Evolutionary conservation across 345 rosid species (phyloP).

Genomic region (Crucihimalaya himalaica): DNA sequence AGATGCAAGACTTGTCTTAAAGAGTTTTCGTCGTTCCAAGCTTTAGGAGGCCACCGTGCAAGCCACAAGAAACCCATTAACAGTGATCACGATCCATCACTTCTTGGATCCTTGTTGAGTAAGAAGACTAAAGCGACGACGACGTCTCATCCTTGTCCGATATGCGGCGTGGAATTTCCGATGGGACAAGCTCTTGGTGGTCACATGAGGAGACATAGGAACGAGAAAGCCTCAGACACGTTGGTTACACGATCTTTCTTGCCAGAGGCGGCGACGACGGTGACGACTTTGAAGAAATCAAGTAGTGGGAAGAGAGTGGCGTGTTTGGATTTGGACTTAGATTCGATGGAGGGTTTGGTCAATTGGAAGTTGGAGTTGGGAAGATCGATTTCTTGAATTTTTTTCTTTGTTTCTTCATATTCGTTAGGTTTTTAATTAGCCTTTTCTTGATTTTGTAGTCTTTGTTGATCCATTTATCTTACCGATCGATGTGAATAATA

Average conservation of each 20-base stretch:
- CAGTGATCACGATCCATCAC: conserved; percentile 33
- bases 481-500: not conserved
- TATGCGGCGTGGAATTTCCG: conserved; percentile 64
- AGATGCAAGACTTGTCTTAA: conserved; percentile 68
- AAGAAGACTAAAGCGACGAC: conserved; percentile 36
- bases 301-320: conserved; percentile 32
- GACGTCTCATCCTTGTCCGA: conserved; percentile 61
- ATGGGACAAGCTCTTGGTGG: conserved; percentile 91
- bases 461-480: not conserved
- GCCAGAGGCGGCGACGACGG: conserved; percentile 28
- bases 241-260: conserved; percentile 41
- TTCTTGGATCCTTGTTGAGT: conserved; percentile 6
- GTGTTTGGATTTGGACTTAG: conserved; percentile 26
- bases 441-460: not conserved
- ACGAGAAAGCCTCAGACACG: not conserved
- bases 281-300: conserved; percentile 50
- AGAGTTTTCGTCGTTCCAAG: conserved; percentile 75
- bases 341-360: not conserved
- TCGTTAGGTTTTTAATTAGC: not conserved
- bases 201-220: conserved; percentile 76
- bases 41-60: conserved; percentile 84
- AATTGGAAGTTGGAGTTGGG: conserved; percentile 38
- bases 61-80: conserved; percentile 60
- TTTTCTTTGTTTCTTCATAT: not conserved
- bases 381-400: not conserved